A percentile compares a stretch with the other conserved stretches of the same genome.
phyloP scores from a whole-genome alignment of 176 grass and related monocot species.

The Calamus simplicifolius region DNA sequence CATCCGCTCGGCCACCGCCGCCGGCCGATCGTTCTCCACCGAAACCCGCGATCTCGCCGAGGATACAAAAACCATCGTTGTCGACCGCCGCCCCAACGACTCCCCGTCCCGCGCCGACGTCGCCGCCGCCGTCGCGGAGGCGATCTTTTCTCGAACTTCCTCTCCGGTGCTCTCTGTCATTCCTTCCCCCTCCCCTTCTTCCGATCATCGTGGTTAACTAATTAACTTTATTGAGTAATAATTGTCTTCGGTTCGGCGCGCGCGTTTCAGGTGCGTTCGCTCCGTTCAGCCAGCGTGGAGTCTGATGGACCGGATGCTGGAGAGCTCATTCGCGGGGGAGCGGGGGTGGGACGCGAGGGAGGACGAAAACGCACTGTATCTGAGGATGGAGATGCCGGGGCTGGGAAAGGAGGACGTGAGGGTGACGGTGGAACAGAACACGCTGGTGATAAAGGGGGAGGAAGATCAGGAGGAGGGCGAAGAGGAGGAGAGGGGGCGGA shows the following conservation, averaged over 20 bases:
- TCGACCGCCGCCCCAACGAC: conserved; percentile 2
- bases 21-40: conserved; percentile 8
- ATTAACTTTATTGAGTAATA: background rate
- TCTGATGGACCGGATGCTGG: conserved; percentile 31
- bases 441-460: conserved; percentile 3
- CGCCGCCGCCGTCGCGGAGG: background rate
- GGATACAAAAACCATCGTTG: background rate
- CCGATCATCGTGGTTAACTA: too few relatives aligned
- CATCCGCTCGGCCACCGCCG: background rate
- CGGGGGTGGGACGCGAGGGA: conserved; percentile 27
- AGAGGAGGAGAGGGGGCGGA: background rate
- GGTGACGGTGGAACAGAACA: conserved; percentile 15
- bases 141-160: conserved; percentile 19
- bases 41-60: background rate
- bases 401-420: conserved; percentile 32
- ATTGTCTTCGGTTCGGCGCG: background rate
- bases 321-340: conserved; percentile 5
- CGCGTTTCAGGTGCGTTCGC: conserved; percentile 17
- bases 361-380: conserved; percentile 27
- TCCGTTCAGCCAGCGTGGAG: conserved; percentile 21
- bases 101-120: background rate
- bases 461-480: background rate
- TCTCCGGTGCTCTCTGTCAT: background rate
- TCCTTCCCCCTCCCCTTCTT: background rate
- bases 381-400: conserved; percentile 36